Conservation (phyloP, 1,284 basidiomycete species). For the Cryptococcus hybrid region DNA sequence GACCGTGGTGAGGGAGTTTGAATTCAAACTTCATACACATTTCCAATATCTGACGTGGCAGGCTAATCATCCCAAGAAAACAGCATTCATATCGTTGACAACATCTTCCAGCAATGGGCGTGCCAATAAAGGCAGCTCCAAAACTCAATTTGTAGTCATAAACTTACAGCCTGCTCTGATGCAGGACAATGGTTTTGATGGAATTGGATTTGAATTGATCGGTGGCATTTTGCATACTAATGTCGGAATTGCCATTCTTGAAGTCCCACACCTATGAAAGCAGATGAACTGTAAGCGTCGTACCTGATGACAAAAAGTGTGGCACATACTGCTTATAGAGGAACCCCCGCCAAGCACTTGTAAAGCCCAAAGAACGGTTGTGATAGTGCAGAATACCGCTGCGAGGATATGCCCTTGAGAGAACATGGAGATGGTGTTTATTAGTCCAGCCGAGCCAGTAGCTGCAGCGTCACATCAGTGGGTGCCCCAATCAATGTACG, state of each 20-base stretch:
- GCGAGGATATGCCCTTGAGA: constrained; percentile 60
- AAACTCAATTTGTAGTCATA: neutral
- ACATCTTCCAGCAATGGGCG: no score
- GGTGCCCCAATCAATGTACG: constrained; percentile 17
- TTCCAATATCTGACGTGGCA: no score
- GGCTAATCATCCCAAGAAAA: no score
- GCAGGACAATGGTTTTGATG: constrained; percentile 44
- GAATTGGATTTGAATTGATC: constrained; percentile 40
- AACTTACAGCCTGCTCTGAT: constrained; percentile 34
- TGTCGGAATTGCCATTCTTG: constrained; percentile 49
- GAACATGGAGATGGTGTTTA: constrained; percentile 82
- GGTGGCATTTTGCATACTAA: constrained; percentile 44
- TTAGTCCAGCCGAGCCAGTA: constrained; percentile 92
- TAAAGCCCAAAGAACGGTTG: constrained; percentile 81
- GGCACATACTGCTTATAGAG: constrained; percentile 39
- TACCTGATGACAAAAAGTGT: neutral
- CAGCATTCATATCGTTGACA: no score
- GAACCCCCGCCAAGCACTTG: constrained; percentile 58
- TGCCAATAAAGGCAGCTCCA: neutral
- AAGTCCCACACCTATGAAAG: constrained; percentile 43
- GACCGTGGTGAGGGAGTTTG: no score
- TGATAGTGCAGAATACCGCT: constrained; percentile 71
- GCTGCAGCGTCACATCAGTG: constrained; percentile 48
- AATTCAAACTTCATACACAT: no score
- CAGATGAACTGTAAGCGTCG: no score